Evolutionary conservation across 345 rosid species (phyloP).

Genomic region (Conringia planisiliqua): DNA sequence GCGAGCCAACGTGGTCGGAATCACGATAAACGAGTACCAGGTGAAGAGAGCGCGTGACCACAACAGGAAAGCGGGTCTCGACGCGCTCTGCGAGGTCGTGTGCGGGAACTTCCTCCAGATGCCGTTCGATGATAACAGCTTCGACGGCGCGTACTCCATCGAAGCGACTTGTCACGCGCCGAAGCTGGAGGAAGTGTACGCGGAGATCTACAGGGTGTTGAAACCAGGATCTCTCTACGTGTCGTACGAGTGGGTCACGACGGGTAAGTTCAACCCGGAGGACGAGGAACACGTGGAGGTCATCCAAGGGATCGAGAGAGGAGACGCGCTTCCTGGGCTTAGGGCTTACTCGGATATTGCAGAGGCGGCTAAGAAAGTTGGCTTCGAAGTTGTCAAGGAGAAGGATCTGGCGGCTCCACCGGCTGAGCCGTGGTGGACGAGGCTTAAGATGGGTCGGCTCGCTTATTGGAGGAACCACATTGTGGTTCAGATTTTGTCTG

Average conservation of each 20-base stretch:
- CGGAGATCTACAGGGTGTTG: conserved; percentile 76
- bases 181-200: conserved; percentile 78
- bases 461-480: conserved; percentile 98
- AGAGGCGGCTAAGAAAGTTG: conserved; percentile 61
- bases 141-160: conserved; percentile 95
- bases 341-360: conserved; percentile 64
- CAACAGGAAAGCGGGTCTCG: conserved; percentile 87
- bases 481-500: conserved; percentile 60
- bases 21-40: conserved; percentile 95
- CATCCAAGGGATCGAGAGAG: conserved; percentile 90
- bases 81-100: conserved; percentile 78
- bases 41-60: conserved; percentile 84
- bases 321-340: conserved; percentile 89
- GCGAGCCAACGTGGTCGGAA: conserved; percentile 78
- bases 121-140: conserved; percentile 75
- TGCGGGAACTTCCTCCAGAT: conserved; percentile 88
- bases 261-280: conserved; percentile 50
- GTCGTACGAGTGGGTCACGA: conserved; percentile 96
- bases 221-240: conserved; percentile 84
- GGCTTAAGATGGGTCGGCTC: conserved; percentile 86
- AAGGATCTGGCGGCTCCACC: conserved; percentile 89
- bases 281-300: conserved; percentile 68
- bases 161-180: conserved; percentile 99
- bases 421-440: conserved; percentile 79
- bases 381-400: conserved; percentile 83